Evolutionary conservation across 108 stramenopile species (phyloP), one percentile per base, ranked within the genome.

Genomic region (Skeletonema marinoi): DNA sequence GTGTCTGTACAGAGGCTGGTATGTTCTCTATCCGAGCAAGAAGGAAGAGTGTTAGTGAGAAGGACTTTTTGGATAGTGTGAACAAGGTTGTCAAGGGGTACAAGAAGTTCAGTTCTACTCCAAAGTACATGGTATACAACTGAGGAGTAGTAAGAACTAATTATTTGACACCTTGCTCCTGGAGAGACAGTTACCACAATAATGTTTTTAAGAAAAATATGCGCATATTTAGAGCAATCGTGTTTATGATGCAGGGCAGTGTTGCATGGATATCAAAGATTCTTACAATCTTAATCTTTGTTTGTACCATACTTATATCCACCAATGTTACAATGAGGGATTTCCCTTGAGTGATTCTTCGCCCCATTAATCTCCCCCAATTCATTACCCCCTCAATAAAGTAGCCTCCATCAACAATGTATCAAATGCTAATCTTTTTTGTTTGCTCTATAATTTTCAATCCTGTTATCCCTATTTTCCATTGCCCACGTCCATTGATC

Each of bases 21-120:
- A 99, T 98, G 99, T 99, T 95, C 78, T 93, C 98, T 38, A 99
- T 99, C 80, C 95, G 99, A 31, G 97, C 98, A 1, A 89, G 99
- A 63, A 89, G 97, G 77, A 99, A 99, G 90, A 88, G 78, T 68
- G 96, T 98, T 60, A 93, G 87, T 56, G 98, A 99, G 81, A 97
- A 97, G 77, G 99, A 99, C 76, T 98, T 99, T 83, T 82, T 99
- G 74, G 99, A 98, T 60, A 93, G 95, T 32, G 96, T 99, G 76
- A 97, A 98, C 85, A 98, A 99, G 96, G 99, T 99, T 68, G 98
- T 99, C 78, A 99, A 99, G 93, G 98, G 98, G 67, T 99, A 99
- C 94, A 97, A 98, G 79, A 99, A 99, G 90, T 99, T 99, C 95
- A 94, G 92, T 68, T 92, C 98, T 32, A 99, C 99, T 59, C 98